These are phyloP conservation scores for Leptodermis oblonga DNA, from an alignment of 257 asterid genomes.

Conservation along the genomic window DNA sequence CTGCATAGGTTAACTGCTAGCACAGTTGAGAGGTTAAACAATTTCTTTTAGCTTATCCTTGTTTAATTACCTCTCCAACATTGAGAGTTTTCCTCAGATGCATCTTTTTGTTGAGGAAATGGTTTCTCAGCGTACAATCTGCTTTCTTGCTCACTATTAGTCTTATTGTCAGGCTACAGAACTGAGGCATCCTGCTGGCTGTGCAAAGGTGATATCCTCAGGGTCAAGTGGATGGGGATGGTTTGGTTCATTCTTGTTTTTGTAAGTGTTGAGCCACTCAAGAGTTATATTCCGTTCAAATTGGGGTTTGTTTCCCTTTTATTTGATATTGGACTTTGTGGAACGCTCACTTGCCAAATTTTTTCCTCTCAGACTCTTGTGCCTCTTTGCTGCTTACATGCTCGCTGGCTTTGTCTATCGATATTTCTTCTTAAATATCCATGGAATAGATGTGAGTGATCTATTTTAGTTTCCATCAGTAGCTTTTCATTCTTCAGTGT, in stretches of 20 bases:
- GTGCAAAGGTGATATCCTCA: constrained; percentile 66
- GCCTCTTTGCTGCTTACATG: constrained; percentile 73
- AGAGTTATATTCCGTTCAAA: constrained; percentile 6
- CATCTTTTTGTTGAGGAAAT: background rate
- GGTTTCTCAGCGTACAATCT: background rate
- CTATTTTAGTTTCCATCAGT: background rate
- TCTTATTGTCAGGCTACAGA: constrained; percentile 52
- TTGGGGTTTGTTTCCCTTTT: background rate
- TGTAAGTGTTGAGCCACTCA: constrained; percentile 35
- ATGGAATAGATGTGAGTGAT: constrained; percentile 85
- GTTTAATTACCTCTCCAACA: background rate
- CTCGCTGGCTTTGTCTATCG: constrained; percentile 79
- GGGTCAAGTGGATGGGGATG: constrained; percentile 70
- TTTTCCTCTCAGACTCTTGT: constrained; percentile 51
- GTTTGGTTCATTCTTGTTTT: constrained; percentile 62
- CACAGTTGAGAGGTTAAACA: constrained; percentile 4
- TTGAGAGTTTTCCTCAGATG: background rate
- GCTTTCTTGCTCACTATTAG: constrained; percentile 23
- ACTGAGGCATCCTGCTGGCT: constrained; percentile 89
- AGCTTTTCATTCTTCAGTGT: constrained; percentile 2
- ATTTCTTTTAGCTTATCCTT: background rate
- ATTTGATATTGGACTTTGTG: background rate
- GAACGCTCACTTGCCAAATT: constrained; percentile 15
- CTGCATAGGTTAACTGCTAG: background rate
- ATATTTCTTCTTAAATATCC: constrained; percentile 63